A percentile compares a stretch with the other conserved stretches of the same genome.
These are phyloP conservation scores for Colletotrichum incanum DNA, from an alignment of 2,329 filamentous ascomycete species.

Conservation along the genomic window DNA sequence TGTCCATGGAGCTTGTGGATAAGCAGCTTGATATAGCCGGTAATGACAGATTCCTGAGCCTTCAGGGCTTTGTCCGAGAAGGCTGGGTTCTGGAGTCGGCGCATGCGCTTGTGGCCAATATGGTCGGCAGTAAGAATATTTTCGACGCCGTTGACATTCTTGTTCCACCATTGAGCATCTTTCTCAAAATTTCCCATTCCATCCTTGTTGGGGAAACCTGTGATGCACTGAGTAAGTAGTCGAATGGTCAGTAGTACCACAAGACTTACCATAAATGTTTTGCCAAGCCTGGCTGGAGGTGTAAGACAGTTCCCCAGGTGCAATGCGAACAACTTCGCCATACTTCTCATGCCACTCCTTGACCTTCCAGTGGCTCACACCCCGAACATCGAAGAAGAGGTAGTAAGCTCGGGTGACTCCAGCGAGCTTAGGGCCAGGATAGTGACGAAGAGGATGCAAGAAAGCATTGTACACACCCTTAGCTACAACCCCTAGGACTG, in stretches of 20 bases:
- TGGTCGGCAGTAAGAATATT: constrained; percentile 40
- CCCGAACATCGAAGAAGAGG: constrained; percentile 35
- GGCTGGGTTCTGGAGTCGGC: constrained; percentile 48
- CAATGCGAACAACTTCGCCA: constrained; percentile 56
- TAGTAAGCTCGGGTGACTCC: constrained; percentile 37
- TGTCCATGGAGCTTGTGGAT: constrained; percentile 44
- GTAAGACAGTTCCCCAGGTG: constrained; percentile 58
- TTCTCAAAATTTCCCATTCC: constrained; percentile 37
- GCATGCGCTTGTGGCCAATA: constrained; percentile 45
- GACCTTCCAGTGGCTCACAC: constrained; percentile 39
- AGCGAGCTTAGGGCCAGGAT: constrained; percentile 51
- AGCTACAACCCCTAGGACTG: constrained; percentile 24
- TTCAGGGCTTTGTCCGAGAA: constrained; percentile 51
- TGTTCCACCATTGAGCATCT: constrained; percentile 42
- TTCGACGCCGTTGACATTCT: constrained; percentile 40
- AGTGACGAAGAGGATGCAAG: constrained; percentile 50
- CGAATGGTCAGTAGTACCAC: background rate
- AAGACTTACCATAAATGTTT: constrained; percentile 55
- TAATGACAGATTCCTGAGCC: constrained; percentile 51
- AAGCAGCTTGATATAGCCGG: constrained; percentile 49
- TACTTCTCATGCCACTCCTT: constrained; percentile 47
- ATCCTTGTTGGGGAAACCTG: constrained; percentile 34
- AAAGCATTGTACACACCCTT: constrained; percentile 48
- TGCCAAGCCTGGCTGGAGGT: constrained; percentile 54
- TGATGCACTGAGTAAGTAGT: background rate